A percentile compares a stretch with the other conserved stretches of the same genome.
These are phyloP conservation scores for Physaria fendleri DNA, from an alignment of 345 rosid species.

Conservation along the genomic window DNA sequence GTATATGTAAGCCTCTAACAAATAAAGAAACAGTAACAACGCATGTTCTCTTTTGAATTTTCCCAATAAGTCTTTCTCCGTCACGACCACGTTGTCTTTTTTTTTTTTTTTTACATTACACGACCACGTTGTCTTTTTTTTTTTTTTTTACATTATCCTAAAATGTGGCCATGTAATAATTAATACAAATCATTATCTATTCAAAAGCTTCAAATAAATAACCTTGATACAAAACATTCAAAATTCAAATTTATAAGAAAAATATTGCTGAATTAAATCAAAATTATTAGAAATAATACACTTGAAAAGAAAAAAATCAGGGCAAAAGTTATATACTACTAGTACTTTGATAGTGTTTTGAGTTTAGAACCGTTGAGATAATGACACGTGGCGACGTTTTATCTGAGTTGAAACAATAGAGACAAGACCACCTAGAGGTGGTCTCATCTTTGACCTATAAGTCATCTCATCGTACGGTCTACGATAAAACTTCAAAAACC, in stretches of 20 bases:
- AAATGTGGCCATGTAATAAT: conserved; percentile 15
- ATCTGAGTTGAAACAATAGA: conserved; percentile 74
- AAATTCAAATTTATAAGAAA: no score
- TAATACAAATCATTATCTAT: neutral
- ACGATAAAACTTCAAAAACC: conserved; percentile 68
- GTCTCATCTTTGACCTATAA: conserved; percentile 95
- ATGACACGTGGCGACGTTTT: conserved; percentile 84
- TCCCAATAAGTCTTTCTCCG: conserved; percentile 26
- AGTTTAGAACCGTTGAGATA: conserved; percentile 82
- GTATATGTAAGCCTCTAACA: conserved; percentile 16
- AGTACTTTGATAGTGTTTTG: neutral
- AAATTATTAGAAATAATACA: conserved; percentile 25
- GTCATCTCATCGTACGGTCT: conserved; percentile 98
- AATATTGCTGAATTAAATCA: no score
- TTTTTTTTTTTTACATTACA: neutral
- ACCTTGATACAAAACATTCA: neutral
- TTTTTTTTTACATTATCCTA: conserved; percentile 14
- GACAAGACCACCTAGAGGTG: conserved; percentile 79
- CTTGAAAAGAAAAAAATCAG: neutral
- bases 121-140: conserved; percentile 23
- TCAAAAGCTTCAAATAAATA: neutral
- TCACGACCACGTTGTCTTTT: conserved; percentile 30
- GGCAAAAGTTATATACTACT: conserved; percentile 25
- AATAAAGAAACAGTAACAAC: conserved; percentile 25
- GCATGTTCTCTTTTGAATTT: conserved; percentile 31